Conservation (phyloP, 257 asterid species). For the Solanum tarapatanum region DNA sequence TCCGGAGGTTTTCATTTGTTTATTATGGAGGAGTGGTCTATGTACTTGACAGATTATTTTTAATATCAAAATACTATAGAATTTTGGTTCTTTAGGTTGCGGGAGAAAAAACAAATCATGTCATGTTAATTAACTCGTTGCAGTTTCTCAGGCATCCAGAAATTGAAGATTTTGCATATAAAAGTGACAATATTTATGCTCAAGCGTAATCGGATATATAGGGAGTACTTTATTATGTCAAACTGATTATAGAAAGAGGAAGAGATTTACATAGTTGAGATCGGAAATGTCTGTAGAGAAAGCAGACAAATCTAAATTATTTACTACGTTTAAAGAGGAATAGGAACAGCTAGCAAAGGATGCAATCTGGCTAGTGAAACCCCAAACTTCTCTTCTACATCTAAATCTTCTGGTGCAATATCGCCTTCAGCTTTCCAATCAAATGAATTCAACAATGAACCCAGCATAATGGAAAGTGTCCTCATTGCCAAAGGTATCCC, state of each 20-base stretch:
- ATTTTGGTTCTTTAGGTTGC: background rate
- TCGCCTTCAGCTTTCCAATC: too few relatives aligned
- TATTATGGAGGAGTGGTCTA: background rate
- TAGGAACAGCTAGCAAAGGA: slow-evolving; percentile 42
- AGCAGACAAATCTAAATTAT: too few relatives aligned
- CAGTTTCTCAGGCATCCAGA: background rate
- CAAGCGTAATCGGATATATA: background rate
- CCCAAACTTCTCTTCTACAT: slow-evolving; percentile 65
- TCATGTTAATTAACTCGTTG: background rate
- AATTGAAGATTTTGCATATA: background rate
- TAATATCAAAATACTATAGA: background rate
- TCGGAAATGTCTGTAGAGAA: too few relatives aligned
- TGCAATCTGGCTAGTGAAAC: slow-evolving; percentile 46
- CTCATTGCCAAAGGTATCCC: slow-evolving; percentile 52
- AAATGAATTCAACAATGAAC: too few relatives aligned
- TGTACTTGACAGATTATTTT: background rate
- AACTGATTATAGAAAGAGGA: too few relatives aligned
- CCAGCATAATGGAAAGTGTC: slow-evolving; percentile 20
- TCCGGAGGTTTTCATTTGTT: background rate
- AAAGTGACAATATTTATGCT: background rate
- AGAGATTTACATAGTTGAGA: too few relatives aligned
- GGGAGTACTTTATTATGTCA: too few relatives aligned
- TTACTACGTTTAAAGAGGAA: slow-evolving; percentile 5
- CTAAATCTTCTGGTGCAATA: slow-evolving; percentile 1
- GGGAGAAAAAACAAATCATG: background rate